A percentile compares a stretch with the other conserved stretches of the same genome.
These are phyloP conservation scores for Yamadazyma buinensis DNA, from an alignment of 1,139 yeast genomes.

Conservation along the genomic window DNA sequence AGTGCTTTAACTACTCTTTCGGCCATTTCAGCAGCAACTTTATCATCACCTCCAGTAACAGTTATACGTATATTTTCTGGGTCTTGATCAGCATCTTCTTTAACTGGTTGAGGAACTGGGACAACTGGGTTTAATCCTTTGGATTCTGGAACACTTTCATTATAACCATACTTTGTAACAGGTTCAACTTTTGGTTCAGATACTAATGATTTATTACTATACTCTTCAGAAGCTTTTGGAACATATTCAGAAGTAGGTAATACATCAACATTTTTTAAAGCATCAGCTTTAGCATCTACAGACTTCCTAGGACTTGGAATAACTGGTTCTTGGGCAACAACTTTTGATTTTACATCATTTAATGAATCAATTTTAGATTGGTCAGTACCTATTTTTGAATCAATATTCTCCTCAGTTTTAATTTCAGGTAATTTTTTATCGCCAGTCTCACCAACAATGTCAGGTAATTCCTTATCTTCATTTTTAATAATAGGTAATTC, in stretches of 20 bases:
- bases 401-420: no score
- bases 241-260: no score
- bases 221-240: background rate
- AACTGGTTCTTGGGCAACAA: background rate
- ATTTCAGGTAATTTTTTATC: no score
- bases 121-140: background rate
- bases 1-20: slow-evolving; percentile 25
- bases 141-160: background rate
- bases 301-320: background rate
- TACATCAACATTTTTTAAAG: no score
- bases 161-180: background rate
- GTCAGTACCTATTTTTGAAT: no score
- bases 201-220: background rate
- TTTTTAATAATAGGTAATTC: background rate
- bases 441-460: background rate
- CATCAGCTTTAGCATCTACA: background rate
- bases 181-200: slow-evolving; percentile 1
- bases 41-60: slow-evolving; percentile 27
- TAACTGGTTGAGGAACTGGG: background rate
- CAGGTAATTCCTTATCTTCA: background rate
- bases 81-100: background rate
- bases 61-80: slow-evolving; percentile 16
- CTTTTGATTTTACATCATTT: background rate
- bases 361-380: background rate
- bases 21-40: slow-evolving; percentile 29